phyloP scores from a whole-genome alignment of 768 basidiomycete species.

The Lanmaoa pseudosensibilis region DNA sequence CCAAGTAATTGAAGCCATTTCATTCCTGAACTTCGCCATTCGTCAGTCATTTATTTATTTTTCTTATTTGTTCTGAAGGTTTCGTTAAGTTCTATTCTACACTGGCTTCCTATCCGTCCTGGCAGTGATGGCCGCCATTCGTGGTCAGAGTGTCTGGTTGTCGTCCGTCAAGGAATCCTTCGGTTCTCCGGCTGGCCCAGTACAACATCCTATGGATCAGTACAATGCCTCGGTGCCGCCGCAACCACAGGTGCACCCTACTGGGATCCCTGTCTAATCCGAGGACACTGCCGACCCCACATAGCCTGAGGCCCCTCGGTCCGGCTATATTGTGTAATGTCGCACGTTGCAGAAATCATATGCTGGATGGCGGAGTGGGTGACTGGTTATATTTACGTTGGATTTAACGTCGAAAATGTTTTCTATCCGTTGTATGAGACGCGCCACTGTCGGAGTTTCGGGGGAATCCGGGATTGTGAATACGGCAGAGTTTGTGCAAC shows the following conservation, averaged over 20 bases:
- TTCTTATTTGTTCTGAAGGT: neutral
- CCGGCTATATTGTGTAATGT: neutral
- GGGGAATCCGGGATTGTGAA: constrained; percentile 24
- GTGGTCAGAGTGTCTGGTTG: constrained; percentile 35
- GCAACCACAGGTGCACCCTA: neutral
- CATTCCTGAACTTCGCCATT: constrained; percentile 38
- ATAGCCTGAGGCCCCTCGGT: neutral
- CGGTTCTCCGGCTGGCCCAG: constrained; percentile 8
- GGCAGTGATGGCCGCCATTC: constrained; percentile 25
- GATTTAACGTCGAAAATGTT: neutral
- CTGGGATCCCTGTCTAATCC: neutral
- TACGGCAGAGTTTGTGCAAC: constrained; percentile 3
- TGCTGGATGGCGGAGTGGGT: neutral
- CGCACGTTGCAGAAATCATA: neutral
- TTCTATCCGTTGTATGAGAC: too few species aligned
- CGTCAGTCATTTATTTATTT: constrained; percentile 21
- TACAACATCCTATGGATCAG: constrained; percentile 19
- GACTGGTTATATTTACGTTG: neutral
- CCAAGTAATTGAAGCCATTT: constrained; percentile 36
- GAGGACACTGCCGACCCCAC: neutral
- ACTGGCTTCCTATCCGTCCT: constrained; percentile 23
- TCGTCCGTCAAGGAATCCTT: constrained; percentile 34
- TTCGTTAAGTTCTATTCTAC: constrained; percentile 35
- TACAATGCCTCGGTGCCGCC: constrained; percentile 9
- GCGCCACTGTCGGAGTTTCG: constrained; percentile 35